A percentile compares a stretch with the other conserved stretches of the same genome.
Conservation (phyloP, 2,329 filamentous ascomycete species). For the Beauveria medogensis region DNA sequence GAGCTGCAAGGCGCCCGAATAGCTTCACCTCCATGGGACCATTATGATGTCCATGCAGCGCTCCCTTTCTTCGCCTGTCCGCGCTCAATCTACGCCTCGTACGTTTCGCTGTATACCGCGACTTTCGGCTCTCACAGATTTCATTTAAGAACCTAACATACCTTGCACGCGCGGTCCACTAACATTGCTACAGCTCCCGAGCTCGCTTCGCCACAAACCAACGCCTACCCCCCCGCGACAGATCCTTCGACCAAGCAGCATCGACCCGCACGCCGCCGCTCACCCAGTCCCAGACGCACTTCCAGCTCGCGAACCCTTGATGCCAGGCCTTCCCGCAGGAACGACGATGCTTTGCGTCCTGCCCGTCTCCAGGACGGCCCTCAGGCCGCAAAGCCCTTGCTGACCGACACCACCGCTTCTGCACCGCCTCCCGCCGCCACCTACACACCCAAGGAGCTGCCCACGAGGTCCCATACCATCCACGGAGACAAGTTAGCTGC, state of each 20-base stretch:
- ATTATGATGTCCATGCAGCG: constrained; percentile 56
- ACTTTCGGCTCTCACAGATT: neutral
- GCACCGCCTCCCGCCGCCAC: neutral
- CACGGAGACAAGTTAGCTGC: constrained; percentile 1
- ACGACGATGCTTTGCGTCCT: neutral
- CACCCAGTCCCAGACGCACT: neutral
- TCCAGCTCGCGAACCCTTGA: constrained; percentile 1
- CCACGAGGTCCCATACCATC: constrained; percentile 1
- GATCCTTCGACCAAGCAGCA: neutral
- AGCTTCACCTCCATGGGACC: constrained; percentile 33
- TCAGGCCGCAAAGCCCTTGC: constrained; percentile 3
- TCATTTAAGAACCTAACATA: no score
- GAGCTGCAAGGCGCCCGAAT: constrained; percentile 25
- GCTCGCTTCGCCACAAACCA: neutral
- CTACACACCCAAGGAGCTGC: neutral
- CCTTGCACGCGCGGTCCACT: neutral
- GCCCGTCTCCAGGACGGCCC: constrained; percentile 2
- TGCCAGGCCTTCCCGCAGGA: neutral
- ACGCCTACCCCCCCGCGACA: neutral
- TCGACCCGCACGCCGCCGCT: neutral
- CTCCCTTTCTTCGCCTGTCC: constrained; percentile 54
- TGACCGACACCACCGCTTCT: constrained; percentile 1
- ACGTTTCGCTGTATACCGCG: constrained; percentile 31
- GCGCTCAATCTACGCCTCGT: constrained; percentile 50
- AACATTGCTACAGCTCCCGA: neutral